Base-by-base conservation (phyloP, 495 filamentous ascomycete species). In the Usnea hakonensis region DNA sequence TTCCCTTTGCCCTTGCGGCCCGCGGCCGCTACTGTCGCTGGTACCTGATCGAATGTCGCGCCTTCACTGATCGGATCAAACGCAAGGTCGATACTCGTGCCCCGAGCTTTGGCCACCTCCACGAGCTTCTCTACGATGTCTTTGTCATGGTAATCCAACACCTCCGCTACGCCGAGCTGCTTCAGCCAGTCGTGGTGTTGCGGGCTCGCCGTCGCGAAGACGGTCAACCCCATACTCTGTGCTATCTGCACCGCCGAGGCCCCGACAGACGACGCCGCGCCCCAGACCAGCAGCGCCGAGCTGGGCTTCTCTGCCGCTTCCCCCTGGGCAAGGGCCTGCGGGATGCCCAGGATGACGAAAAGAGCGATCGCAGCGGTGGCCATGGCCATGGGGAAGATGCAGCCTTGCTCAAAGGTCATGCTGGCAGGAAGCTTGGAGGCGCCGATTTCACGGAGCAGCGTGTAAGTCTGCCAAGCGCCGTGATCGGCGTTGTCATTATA, bases 341-440 rank as follows among this genome's bases (percentile, higher is more conserved):
- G 61, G 21, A 69, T 54, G 21, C 57, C 57, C 9, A 58, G 43
- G 2, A n/a, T 46, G 26, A 16, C 35, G 13, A n/a, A 44, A 6
- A 36, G 14, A 3, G 38, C 35, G 6, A n/a, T n/a, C 32, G 61
- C 67, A 5, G 66, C 63, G 13, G 67, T 67, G 17, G 57, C 54
- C 35, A 69, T 57, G 19, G 66, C 33, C 55, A 66, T 62, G 23
- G 79, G 78, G 4, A 82, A 65, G 13, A 79, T 76, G 26, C 64
- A 68, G 4, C 74, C 80, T 17, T 72, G 58, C 41, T 74, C 73
- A 57, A 71, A 81, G 35, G 67, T 41, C n/a, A 81, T 67, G 43
- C 50, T 36, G 35, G 68, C 69, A 2, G 80, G 79, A 19, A 83
- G 66, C 37, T 61, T 58, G 19, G 70, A 50, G 6, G 72, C 66